Evolutionary conservation across 2,329 filamentous ascomycete species (phyloP).

Genomic region (Monosporascus sp.): DNA sequence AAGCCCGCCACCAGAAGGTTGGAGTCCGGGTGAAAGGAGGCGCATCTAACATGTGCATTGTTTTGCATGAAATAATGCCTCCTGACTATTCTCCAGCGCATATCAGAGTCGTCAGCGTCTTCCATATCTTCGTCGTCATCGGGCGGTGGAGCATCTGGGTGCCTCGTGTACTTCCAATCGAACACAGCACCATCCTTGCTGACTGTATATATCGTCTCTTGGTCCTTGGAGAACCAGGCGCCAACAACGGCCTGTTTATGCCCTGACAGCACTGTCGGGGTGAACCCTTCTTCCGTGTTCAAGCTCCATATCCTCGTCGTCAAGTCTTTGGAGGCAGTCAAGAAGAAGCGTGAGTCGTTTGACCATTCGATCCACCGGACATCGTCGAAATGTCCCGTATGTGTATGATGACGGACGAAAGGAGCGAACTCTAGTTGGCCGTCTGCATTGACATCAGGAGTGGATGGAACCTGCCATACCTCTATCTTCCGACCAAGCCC

Average conservation of each 20-base stretch:
- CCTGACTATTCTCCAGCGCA: slow-evolving; percentile 87
- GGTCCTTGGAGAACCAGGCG: slow-evolving; percentile 95
- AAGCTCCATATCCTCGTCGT: slow-evolving; percentile 95
- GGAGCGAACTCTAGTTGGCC: slow-evolving; percentile 92
- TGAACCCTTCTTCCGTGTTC: slow-evolving; percentile 79
- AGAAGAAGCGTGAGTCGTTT: slow-evolving; percentile 88
- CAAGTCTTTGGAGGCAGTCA: slow-evolving; percentile 86
- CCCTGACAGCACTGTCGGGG: slow-evolving; percentile 82
- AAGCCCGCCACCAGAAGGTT: slow-evolving; percentile 96
- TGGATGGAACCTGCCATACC: slow-evolving; percentile 93
- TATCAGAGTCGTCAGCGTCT: slow-evolving; percentile 58
- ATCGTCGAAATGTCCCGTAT: slow-evolving; percentile 82
- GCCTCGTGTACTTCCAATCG: slow-evolving; percentile 76
- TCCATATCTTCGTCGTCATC: slow-evolving; percentile 56
- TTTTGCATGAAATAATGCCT: slow-evolving; percentile 93
- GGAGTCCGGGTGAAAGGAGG: slow-evolving; percentile 79
- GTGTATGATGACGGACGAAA: slow-evolving; percentile 81
- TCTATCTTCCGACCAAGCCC: slow-evolving; percentile 83
- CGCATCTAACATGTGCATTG: slow-evolving; percentile 79
- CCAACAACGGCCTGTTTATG: slow-evolving; percentile 86
- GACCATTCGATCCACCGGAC: slow-evolving; percentile 92
- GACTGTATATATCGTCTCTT: slow-evolving; percentile 93
- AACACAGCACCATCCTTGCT: slow-evolving; percentile 98
- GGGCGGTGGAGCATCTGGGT: slow-evolving; percentile 48
- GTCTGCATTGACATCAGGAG: slow-evolving; percentile 70